Percentiles rank a stretch among this genome's conserved stretches.
Evolutionary conservation across 176 grass and related monocot genomes (phyloP).

Genomic region (Luzula sylvatica): DNA sequence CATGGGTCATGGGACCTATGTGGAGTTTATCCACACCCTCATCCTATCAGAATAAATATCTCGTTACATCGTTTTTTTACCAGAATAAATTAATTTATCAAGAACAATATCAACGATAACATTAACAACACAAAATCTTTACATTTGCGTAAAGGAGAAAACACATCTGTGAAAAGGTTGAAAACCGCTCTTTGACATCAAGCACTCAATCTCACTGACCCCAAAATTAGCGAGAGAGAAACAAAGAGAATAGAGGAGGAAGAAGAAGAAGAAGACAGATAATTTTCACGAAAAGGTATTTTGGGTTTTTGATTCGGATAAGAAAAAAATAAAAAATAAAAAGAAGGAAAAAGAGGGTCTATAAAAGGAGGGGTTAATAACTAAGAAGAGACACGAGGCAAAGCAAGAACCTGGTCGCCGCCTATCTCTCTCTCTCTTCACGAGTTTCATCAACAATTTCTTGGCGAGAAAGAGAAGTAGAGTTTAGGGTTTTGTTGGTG

Average conservation of each 20-base stretch:
- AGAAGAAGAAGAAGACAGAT: background rate
- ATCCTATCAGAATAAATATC: conserved; percentile 17
- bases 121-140: background rate
- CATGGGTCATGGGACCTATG: conserved; percentile 6
- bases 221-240: too few relatives aligned
- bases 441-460: background rate
- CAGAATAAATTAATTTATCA: too few relatives aligned
- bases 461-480: background rate
- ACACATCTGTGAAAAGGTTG: background rate
- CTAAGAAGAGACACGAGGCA: conserved; percentile 5
- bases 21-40: conserved; percentile 15
- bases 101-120: background rate
- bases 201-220: background rate
- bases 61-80: background rate
- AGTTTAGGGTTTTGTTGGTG: conserved; percentile 7
- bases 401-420: conserved; percentile 8
- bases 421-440: background rate
- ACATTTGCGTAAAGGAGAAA: conserved; percentile 9
- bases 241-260: background rate
- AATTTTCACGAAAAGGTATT: background rate
- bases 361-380: conserved; percentile 1
- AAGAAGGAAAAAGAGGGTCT: conserved; percentile 11
- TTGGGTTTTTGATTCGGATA: background rate
- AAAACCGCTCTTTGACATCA: too few relatives aligned
- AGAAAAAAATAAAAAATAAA: too few relatives aligned